Percentiles rank a stretch among this genome's conserved stretches.
Conservation (phyloP, 129 eudicot genomes). For the Ambrosia trifida region DNA sequence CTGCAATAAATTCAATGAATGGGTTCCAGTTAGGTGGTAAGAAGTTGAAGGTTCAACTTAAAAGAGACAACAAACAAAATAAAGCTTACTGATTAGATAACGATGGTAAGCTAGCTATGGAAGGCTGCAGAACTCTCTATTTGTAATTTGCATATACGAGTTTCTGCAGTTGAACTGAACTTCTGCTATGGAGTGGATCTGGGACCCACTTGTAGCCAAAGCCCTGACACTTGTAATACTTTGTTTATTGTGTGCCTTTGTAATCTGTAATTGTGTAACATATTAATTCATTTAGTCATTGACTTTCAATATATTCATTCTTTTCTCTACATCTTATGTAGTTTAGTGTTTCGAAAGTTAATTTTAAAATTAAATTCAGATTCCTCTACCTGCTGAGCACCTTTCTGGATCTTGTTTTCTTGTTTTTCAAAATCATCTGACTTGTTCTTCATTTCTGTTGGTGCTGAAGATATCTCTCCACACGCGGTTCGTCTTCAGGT, state of each 20-base stretch:
- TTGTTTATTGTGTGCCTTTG: conserved; percentile 51
- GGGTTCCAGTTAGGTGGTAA: conserved; percentile 93
- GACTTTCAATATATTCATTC: conserved; percentile 74
- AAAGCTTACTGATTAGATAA: conserved; percentile 55
- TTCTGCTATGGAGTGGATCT: conserved; percentile 37
- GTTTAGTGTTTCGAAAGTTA: conserved; percentile 22
- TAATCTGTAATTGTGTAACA: conserved; percentile 71
- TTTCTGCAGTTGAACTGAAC: conserved; percentile 36
- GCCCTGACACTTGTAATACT: conserved; percentile 66
- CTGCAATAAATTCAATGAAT: conserved; percentile 87
- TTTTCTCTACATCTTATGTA: conserved; percentile 35
- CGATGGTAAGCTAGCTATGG: conserved; percentile 36
- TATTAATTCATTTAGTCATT: conserved; percentile 60
- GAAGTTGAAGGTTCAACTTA: conserved; percentile 95
- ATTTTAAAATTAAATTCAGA: conserved; percentile 12
- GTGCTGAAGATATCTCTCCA: not conserved
- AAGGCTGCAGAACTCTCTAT: conserved; percentile 45
- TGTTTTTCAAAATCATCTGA: not conserved
- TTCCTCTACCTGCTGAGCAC: conserved; percentile 11
- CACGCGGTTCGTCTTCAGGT: conserved; percentile 10
- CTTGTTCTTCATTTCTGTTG: not conserved
- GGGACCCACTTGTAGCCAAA: conserved; percentile 43
- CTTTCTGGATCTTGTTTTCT: conserved; percentile 13
- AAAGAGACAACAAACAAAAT: conserved; percentile 88
- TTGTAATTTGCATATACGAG: conserved; percentile 38